phyloP scores from a whole-genome alignment of 179 eudicot species.

The Amaranthus tricolor region DNA sequence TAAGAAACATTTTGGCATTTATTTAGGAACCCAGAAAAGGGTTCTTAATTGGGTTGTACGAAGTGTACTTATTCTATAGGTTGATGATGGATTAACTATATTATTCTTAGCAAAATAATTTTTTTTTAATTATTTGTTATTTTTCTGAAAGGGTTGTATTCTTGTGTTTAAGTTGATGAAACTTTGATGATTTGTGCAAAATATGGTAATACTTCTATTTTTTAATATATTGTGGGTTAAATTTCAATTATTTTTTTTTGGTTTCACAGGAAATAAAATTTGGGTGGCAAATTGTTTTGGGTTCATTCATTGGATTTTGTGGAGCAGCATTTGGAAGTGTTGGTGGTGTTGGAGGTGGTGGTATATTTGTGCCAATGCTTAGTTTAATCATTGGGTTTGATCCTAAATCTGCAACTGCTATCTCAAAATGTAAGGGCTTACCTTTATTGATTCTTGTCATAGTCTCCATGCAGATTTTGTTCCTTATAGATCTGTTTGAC shows the following conservation, averaged over 20 bases:
- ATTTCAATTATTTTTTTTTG: neutral
- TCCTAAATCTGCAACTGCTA: constrained; percentile 64
- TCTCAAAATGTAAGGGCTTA: constrained; percentile 57
- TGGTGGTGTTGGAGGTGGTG: constrained; percentile 79
- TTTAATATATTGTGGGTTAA: neutral
- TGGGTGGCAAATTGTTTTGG: constrained; percentile 52
- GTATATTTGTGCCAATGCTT: constrained; percentile 73
- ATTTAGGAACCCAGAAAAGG: neutral
- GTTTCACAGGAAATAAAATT: constrained; percentile 50
- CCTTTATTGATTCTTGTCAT: neutral
- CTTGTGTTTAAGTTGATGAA: neutral
- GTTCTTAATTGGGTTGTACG: neutral
- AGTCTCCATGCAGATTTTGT: neutral
- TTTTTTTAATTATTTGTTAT: neutral
- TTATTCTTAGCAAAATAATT: neutral
- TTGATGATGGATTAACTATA: neutral
- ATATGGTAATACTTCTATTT: neutral
- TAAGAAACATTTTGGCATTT: neutral
- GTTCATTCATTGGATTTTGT: constrained; percentile 50
- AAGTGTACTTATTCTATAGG: neutral
- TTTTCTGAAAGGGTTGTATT: too few relatives aligned
- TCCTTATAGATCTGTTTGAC: too few relatives aligned
- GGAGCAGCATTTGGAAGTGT: constrained; percentile 79
- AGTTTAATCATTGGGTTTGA: constrained; percentile 59
- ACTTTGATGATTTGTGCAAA: neutral